Evolutionary conservation across 1,284 basidiomycete genomes (phyloP).

Genomic region (Rhodotorula sp.): DNA sequence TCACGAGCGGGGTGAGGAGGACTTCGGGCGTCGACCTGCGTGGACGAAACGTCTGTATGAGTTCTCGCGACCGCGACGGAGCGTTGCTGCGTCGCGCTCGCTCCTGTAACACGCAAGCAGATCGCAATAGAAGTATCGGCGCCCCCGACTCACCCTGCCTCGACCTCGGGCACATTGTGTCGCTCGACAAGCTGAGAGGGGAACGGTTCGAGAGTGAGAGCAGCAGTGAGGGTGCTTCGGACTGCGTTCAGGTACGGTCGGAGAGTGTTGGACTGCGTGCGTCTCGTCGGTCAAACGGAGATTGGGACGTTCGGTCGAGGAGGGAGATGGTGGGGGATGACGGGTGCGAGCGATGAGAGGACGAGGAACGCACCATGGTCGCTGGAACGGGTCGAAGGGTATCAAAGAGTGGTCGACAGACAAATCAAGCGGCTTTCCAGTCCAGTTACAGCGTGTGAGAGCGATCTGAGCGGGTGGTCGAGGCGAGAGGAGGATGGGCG

Average conservation of each 20-base stretch:
- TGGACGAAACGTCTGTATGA: background rate
- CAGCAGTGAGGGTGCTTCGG: constrained; percentile 92
- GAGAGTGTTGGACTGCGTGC: constrained; percentile 61
- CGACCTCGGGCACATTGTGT: constrained; percentile 94
- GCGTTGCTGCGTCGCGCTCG: no score
- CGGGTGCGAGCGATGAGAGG: background rate
- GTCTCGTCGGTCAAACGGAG: background rate
- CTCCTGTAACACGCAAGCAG: background rate
- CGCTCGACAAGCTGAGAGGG: constrained; percentile 94
- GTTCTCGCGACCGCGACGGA: background rate
- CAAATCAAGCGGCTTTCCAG: background rate
- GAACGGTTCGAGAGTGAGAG: constrained; percentile 95
- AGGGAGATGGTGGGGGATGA: background rate
- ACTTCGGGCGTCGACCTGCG: constrained; percentile 80
- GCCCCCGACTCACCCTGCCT: constrained; percentile 63
- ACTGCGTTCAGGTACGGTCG: constrained; percentile 96
- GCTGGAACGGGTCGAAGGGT: no score
- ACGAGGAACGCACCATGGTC: constrained; percentile 1
- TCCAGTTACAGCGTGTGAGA: background rate
- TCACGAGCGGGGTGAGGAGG: constrained; percentile 83
- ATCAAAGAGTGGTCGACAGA: background rate
- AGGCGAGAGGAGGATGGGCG: background rate
- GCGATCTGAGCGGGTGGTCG: background rate
- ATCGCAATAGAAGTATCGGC: constrained; percentile 46
- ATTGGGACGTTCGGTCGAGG: background rate